Conservation (phyloP, 768 basidiomycete species). For the Postia placenta region DNA sequence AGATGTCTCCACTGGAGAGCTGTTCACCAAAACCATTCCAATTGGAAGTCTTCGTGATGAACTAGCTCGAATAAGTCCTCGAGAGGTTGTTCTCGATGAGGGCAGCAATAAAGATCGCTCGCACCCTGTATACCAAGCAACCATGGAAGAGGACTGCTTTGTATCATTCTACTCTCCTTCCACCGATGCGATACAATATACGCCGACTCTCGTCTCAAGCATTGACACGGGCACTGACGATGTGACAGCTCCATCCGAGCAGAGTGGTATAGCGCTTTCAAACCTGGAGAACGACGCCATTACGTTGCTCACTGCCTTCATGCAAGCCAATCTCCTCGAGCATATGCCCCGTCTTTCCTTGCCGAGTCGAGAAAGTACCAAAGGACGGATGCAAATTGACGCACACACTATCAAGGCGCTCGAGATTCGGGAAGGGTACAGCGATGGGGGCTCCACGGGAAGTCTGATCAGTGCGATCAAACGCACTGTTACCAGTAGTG, state of each 20-base stretch:
- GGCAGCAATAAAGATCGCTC: conserved; percentile 28
- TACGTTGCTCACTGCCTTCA: conserved; percentile 54
- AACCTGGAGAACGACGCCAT: conserved; percentile 51
- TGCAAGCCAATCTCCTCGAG: conserved; percentile 66
- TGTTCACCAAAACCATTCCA: conserved; percentile 65
- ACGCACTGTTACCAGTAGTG: conserved; percentile 72
- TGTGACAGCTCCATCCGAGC: conserved; percentile 7
- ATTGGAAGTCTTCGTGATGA: conserved; percentile 67
- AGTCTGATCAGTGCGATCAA: conserved; percentile 72
- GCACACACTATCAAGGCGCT: conserved; percentile 85
- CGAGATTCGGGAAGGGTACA: conserved; percentile 70
- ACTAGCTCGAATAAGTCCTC: conserved; percentile 72
- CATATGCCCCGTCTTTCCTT: conserved; percentile 61
- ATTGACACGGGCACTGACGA: conserved; percentile 15
- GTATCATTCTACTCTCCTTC: conserved; percentile 39
- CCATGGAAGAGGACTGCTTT: conserved; percentile 51
- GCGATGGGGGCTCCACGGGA: conserved; percentile 69
- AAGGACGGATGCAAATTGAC: conserved; percentile 81
- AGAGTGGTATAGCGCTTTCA: conserved; percentile 15
- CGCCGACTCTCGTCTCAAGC: background rate
- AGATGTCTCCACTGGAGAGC: conserved; percentile 92
- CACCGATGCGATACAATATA: background rate
- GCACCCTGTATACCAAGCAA: conserved; percentile 41
- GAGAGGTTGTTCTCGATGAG: conserved; percentile 69
- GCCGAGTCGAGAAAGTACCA: conserved; percentile 49